Percentiles rank a stretch among this genome's conserved stretches.
phyloP scores from a whole-genome alignment of 805 yeast species.

The Saturnispora zaruensis region DNA sequence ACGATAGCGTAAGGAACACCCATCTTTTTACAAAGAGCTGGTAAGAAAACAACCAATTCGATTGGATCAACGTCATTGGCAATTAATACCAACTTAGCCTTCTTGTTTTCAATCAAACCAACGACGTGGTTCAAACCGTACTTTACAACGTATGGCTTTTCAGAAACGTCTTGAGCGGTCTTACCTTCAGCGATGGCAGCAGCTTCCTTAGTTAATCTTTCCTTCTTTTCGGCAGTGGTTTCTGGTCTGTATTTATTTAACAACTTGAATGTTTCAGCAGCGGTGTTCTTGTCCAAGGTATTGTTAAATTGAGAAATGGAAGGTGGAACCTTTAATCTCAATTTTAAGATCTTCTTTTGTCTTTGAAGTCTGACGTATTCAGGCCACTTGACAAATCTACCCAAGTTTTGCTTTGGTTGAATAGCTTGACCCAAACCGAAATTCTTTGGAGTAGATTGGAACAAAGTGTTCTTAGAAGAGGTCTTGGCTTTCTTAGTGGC shows the following conservation, averaged over 20 bases:
- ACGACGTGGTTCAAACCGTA: slow-evolving; percentile 99
- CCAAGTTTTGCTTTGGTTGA: slow-evolving; percentile 92
- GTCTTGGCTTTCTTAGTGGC: slow-evolving; percentile 60
- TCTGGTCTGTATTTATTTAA: slow-evolving; percentile 99
- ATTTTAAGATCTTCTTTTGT: slow-evolving; percentile 91
- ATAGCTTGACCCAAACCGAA: slow-evolving; percentile 95
- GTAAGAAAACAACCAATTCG: slow-evolving; percentile 93
- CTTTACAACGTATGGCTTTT: slow-evolving; percentile 95
- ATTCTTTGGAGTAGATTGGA: slow-evolving; percentile 84
- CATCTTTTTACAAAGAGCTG: slow-evolving; percentile 98
- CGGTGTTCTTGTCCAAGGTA: slow-evolving; percentile 97
- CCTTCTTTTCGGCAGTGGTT: slow-evolving; percentile 95
- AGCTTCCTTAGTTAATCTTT: slow-evolving; percentile 97
- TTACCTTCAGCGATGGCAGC: slow-evolving; percentile 98
- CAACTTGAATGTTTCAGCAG: slow-evolving; percentile 92
- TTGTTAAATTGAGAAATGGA: slow-evolving; percentile 94
- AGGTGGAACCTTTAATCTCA: slow-evolving; percentile 99
- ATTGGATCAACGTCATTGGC: slow-evolving; percentile 99
- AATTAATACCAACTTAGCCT: slow-evolving; percentile 92
- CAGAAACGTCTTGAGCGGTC: slow-evolving; percentile 91
- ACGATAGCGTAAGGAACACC: slow-evolving; percentile 98
- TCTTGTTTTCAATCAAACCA: slow-evolving; percentile 94
- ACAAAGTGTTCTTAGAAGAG: slow-evolving; percentile 66
- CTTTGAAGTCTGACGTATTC: slow-evolving; percentile 97
- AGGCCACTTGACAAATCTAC: slow-evolving; percentile 99